Percentiles rank a stretch among this genome's conserved stretches.
Conservation (phyloP, 2,329 filamentous ascomycete species). For the Fusarium chuoi region DNA sequence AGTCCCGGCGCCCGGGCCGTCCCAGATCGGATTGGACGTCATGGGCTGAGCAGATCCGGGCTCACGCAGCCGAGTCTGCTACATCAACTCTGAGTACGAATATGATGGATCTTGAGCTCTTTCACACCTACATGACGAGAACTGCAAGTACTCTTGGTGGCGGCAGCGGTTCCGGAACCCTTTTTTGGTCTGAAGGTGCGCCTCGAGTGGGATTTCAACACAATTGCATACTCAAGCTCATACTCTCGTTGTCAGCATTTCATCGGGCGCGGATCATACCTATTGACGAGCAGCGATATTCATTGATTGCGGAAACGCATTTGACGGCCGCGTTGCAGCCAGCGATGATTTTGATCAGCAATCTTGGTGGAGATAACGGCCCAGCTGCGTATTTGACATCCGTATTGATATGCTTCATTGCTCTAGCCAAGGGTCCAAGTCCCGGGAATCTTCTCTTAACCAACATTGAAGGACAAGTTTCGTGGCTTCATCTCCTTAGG, state of each 20-base stretch:
- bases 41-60: background rate
- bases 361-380: background rate
- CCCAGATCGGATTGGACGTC: background rate
- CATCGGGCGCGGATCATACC: background rate
- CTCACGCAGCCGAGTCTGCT: background rate
- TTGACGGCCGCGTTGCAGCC: background rate
- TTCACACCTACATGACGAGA: background rate
- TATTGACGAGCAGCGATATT: background rate
- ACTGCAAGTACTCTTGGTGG: background rate
- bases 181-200: background rate
- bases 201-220: background rate
- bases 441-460: background rate
- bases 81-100: background rate
- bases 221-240: background rate
- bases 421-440: background rate
- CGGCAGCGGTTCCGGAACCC: background rate
- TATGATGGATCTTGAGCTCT: background rate
- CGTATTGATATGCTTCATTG: background rate
- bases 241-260: background rate
- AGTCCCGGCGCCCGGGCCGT: background rate
- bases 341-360: background rate
- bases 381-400: background rate
- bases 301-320: background rate
- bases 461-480: background rate
- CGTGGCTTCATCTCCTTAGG: background rate